Conservation (phyloP, 305 asterid species). For the Fraxinus baroniana region DNA sequence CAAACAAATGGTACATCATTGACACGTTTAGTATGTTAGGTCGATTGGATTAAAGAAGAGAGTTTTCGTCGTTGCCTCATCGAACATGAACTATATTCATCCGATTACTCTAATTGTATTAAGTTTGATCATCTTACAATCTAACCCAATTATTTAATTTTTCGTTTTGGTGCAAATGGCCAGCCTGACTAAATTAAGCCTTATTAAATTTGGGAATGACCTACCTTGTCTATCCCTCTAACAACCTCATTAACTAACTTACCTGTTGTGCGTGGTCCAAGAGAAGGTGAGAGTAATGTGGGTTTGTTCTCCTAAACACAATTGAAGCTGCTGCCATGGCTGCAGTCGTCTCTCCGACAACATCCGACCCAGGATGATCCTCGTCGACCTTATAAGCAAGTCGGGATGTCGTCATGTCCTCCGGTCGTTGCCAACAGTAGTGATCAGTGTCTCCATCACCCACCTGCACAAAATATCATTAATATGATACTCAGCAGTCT, state of each 20-base stretch:
- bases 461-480: not conserved
- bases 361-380: constrained; percentile 66
- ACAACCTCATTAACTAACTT: too few species aligned
- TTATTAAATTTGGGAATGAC: too few species aligned
- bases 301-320: constrained; percentile 61
- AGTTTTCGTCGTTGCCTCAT: not conserved
- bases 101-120: not conserved
- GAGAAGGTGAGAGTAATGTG: constrained; percentile 69
- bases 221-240: too few species aligned
- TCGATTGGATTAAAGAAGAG: not conserved
- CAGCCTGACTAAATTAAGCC: not conserved
- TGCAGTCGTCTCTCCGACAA: constrained; percentile 82
- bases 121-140: not conserved
- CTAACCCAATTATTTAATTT: not conserved
- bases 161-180: not conserved
- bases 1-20: not conserved
- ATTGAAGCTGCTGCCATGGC: constrained; percentile 63
- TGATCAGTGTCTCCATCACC: constrained; percentile 81
- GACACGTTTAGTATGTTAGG: not conserved
- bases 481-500: not conserved
- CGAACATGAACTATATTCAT: not conserved
- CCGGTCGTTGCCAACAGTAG: constrained; percentile 75
- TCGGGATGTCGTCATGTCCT: constrained; percentile 69
- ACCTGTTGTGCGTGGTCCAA: constrained; percentile 51
- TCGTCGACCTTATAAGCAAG: constrained; percentile 61